Evolutionary conservation across 2,329 filamentous ascomycete genomes (phyloP).

Genomic region (Trichoderma lentiforme): DNA sequence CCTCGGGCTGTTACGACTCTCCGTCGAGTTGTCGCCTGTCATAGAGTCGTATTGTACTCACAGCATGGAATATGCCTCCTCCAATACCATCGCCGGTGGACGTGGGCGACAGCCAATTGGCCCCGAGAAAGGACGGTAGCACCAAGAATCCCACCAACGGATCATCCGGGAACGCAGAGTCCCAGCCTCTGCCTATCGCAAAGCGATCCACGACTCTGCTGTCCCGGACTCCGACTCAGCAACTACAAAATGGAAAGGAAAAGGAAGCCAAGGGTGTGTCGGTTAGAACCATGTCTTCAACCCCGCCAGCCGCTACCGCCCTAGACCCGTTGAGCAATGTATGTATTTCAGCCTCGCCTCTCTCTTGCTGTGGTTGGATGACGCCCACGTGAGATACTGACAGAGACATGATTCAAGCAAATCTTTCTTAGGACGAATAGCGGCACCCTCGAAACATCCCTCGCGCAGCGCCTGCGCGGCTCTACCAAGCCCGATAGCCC

Average conservation of each 20-base stretch:
- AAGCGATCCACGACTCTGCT: constrained; percentile 26
- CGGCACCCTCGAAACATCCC: constrained; percentile 39
- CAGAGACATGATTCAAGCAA: constrained; percentile 29
- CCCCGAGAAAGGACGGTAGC: constrained; percentile 27
- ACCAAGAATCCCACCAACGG: constrained; percentile 26
- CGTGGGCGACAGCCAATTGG: constrained; percentile 29
- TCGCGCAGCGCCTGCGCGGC: constrained; percentile 54
- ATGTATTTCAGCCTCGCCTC: constrained; percentile 16
- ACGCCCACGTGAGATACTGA: not conserved
- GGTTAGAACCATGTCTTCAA: constrained; percentile 26
- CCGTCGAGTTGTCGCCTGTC: not conserved
- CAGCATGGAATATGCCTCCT: constrained; percentile 38
- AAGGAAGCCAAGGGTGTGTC: constrained; percentile 29
- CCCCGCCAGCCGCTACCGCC: constrained; percentile 27
- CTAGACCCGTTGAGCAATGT: constrained; percentile 40
- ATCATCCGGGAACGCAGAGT: constrained; percentile 28
- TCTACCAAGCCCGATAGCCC: constrained; percentile 52
- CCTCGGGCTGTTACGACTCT: constrained; percentile 13
- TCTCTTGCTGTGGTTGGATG: not conserved
- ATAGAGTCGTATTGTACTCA: constrained; percentile 16
- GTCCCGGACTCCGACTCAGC: constrained; percentile 61
- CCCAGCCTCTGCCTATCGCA: constrained; percentile 23
- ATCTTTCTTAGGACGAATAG: constrained; percentile 40
- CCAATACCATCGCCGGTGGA: constrained; percentile 29
- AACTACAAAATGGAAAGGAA: constrained; percentile 42